These are phyloP conservation scores for Dionaea muscipula DNA, from an alignment of 179 eudicot genomes.

Conservation along the genomic window DNA sequence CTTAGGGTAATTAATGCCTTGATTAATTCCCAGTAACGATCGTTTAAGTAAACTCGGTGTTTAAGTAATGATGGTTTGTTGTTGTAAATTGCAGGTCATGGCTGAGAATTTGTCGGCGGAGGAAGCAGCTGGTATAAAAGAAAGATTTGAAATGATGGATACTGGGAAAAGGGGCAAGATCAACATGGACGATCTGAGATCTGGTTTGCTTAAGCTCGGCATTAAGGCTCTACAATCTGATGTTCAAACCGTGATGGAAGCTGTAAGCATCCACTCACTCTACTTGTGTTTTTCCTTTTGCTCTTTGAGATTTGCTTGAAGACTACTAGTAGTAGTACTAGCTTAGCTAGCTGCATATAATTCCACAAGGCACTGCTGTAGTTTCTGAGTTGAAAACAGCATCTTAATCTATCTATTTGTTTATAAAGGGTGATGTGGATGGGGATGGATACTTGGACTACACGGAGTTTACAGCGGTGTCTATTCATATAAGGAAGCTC, in stretches of 20 bases:
- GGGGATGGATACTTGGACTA: slow-evolving; percentile 62
- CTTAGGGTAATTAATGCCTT: slow-evolving; percentile 39
- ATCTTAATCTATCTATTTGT: too few relatives aligned
- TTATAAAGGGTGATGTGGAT: slow-evolving; percentile 64
- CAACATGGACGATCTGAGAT: slow-evolving; percentile 50
- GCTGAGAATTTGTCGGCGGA: slow-evolving; percentile 76
- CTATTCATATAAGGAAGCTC: slow-evolving; percentile 61
- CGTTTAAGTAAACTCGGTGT: neutral
- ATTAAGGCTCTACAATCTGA: slow-evolving; percentile 54
- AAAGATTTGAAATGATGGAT: slow-evolving; percentile 65
- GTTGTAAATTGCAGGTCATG: slow-evolving; percentile 38
- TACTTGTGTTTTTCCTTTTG: neutral
- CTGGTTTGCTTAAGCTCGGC: slow-evolving; percentile 66
- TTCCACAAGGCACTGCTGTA: too few relatives aligned
- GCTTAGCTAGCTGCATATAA: too few relatives aligned
- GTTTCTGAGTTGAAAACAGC: too few relatives aligned
- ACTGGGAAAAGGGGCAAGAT: slow-evolving; percentile 62
- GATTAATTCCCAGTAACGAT: neutral
- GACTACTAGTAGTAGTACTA: too few relatives aligned
- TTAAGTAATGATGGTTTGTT: neutral
- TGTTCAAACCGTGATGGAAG: slow-evolving; percentile 72
- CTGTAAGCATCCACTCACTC: slow-evolving; percentile 47
- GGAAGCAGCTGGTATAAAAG: slow-evolving; percentile 73
- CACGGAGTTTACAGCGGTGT: slow-evolving; percentile 65
- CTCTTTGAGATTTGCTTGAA: too few relatives aligned